Conservation (phyloP, 768 basidiomycete species). For the Saitozyma sp. region DNA sequence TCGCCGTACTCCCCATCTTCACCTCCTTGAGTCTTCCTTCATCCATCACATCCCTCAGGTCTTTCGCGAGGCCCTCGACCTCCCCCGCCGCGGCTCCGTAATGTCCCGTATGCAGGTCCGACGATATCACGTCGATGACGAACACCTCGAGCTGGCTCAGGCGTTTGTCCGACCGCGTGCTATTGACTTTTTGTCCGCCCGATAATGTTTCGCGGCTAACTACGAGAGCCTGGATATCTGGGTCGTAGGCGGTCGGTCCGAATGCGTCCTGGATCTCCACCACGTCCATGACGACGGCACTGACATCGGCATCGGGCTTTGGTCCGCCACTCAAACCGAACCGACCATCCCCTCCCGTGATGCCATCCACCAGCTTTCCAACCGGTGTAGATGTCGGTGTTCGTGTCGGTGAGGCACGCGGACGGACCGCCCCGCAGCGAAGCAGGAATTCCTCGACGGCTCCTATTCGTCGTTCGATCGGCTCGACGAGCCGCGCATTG, state of each 20-base stretch:
- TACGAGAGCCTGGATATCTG: constrained; percentile 85
- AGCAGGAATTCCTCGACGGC: constrained; percentile 67
- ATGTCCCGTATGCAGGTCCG: not conserved
- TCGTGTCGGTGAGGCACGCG: not conserved
- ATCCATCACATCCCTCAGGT: constrained; percentile 61
- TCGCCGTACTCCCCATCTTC: constrained; percentile 94
- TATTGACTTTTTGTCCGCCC: constrained; percentile 56
- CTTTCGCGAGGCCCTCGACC: not conserved
- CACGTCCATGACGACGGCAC: constrained; percentile 55
- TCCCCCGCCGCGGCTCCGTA: not conserved
- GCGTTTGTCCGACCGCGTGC: constrained; percentile 60
- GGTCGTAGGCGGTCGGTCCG: constrained; percentile 85
- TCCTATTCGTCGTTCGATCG: constrained; percentile 56
- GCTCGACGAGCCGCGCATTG: constrained; percentile 32
- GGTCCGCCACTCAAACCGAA: too few relatives aligned
- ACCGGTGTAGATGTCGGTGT: not conserved
- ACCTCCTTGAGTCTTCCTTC: constrained; percentile 67
- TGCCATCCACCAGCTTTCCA: not conserved
- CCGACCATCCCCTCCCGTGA: not conserved
- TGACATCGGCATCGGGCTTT: too few relatives aligned
- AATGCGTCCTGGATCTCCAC: constrained; percentile 79
- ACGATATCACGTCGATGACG: constrained; percentile 79
- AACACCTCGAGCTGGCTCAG: constrained; percentile 67
- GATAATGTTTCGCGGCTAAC: constrained; percentile 83
- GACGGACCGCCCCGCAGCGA: constrained; percentile 2